Evolutionary conservation across 345 rosid genomes (phyloP), one percentile per base, ranked within the genome.

Genomic region (Limnanthes douglasii): DNA sequence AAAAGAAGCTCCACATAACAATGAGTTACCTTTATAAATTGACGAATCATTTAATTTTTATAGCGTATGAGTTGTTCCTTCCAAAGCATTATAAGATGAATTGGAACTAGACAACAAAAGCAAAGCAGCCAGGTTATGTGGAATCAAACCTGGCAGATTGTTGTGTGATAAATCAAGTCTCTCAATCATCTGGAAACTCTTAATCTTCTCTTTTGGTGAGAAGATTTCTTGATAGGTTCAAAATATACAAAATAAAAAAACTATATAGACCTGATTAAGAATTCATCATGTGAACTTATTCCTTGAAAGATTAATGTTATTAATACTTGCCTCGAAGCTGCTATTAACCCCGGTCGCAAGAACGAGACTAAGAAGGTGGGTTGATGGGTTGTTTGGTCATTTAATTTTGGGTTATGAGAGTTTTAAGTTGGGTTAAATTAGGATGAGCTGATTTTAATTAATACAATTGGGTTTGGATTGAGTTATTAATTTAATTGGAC

Each of bases 21-120:
- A 57, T 12, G 39, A 61, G 36, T 68, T 68, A 37, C 65, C 75
- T 1, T 43, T 51, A 39, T 56, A 64, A 42, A 61, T 54, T 33
- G 68, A 60, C 4, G 62, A 53, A 44, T 69, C 62, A 7, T 57
- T 26, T 27, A 69, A 69, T 33, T 41, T 60, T 3, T 31, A 57
- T 8, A 39, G 41, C 13, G 38, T 31, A 1, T 74, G 90, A 20
- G 71, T 71, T 3, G 43, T 48, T 16, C 80, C 80, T 5, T 50
- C 46, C n/a, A 68, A 37, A 25, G 56, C 48, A 54, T 66, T 74
- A 49, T n/a, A 60, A 0, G 77, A 73, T 43, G 70, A 56, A 46
- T 70, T 59, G 32, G 73, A 31, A 17, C 28, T 41, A 16, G 38
- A 39, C 36, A 74, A 43, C 16, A 55, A 45, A 29, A 50, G 18